Evolutionary conservation across 108 stramenopile genomes (phyloP).

Genomic region (Bacterosira constricta): DNA sequence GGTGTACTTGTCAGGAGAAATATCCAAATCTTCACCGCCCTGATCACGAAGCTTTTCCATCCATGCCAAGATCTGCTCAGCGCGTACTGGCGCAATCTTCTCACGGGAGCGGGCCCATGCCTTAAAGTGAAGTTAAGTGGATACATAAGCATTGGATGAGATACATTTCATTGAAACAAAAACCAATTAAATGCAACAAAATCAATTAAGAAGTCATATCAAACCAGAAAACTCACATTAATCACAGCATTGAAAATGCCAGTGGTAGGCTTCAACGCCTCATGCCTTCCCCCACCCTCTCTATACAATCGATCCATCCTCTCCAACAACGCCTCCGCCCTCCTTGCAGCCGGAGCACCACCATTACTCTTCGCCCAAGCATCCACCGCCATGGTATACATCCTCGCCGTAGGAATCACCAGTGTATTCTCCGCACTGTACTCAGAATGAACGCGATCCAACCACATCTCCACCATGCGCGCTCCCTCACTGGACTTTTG

Average conservation of each 20-base stretch:
- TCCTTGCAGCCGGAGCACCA: conserved; percentile 72
- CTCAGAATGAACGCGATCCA: conserved; percentile 72
- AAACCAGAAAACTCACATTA: conserved; percentile 38
- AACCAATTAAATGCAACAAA: neutral
- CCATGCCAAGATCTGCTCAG: conserved; percentile 83
- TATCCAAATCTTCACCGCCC: conserved; percentile 49
- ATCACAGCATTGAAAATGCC: conserved; percentile 86
- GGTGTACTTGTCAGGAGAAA: conserved; percentile 81
- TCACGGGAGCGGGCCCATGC: conserved; percentile 86
- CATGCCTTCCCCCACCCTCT: conserved; percentile 50
- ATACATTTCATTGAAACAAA: neutral
- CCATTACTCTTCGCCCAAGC: conserved; percentile 89
- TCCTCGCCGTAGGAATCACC: conserved; percentile 67
- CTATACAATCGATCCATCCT: conserved; percentile 76
- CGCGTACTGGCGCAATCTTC: conserved; percentile 72
- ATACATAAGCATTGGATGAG: neutral
- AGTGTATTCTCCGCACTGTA: conserved; percentile 67
- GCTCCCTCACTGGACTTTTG: conserved; percentile 82
- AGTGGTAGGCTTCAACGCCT: conserved; percentile 74
- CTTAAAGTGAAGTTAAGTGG: conserved; percentile 17
- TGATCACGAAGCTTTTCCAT: conserved; percentile 73
- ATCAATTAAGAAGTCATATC: too few relatives aligned
- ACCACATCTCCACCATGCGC: conserved; percentile 83
- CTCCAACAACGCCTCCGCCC: conserved; percentile 81
- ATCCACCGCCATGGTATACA: conserved; percentile 90